A percentile compares a stretch with the other conserved stretches of the same genome.
Conservation (phyloP, 2,329 filamentous ascomycete species). For the Colletotrichum truncatum region DNA sequence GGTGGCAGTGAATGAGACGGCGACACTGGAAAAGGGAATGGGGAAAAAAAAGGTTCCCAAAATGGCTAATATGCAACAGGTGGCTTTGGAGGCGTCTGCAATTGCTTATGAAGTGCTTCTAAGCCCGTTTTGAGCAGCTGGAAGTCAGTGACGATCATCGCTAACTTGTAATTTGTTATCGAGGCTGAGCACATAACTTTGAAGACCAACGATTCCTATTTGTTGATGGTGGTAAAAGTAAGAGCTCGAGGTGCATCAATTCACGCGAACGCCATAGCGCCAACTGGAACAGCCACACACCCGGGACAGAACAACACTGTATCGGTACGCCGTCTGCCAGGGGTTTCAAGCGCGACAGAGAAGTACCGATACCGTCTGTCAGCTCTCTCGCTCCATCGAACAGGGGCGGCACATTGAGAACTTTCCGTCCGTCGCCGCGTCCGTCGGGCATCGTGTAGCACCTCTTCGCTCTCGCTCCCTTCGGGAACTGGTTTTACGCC, state of each 20-base stretch:
- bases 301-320: background rate
- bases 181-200: conserved; percentile 23
- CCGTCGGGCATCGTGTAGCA: conserved; percentile 7
- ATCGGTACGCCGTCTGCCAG: background rate
- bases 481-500: conserved; percentile 10
- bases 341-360: fast-evolving
- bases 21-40: background rate
- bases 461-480: background rate
- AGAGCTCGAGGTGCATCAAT: conserved; percentile 3
- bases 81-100: background rate
- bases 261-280: conserved; percentile 10
- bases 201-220: conserved; percentile 2
- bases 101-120: background rate
- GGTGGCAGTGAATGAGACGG: background rate
- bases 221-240: conserved; percentile 18
- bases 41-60: too few species aligned
- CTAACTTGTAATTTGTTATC: background rate
- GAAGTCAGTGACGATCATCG: conserved; percentile 7
- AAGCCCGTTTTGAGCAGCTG: conserved; percentile 16
- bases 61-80: background rate
- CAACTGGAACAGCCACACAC: conserved; percentile 27
- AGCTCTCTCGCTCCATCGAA: background rate
- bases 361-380: background rate
- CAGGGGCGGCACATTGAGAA: conserved; percentile 7
- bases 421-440: background rate